Evolutionary conservation across 2,329 filamentous ascomycete species (phyloP).

Genomic region (Aspergillus latus): DNA sequence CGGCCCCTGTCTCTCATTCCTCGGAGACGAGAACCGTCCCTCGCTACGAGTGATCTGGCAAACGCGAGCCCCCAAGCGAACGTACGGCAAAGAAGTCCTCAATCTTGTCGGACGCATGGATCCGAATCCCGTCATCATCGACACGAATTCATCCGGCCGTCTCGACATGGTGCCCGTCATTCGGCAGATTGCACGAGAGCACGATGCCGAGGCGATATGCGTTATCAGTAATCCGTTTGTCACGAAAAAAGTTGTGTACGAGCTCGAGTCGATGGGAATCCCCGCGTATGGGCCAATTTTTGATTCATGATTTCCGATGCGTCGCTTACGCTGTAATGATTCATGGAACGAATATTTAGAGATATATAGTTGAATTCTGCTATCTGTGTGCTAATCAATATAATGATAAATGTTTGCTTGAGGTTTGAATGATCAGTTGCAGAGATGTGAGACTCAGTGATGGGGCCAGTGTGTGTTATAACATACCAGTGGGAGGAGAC

Average conservation of each 20-base stretch:
- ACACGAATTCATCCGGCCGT: constrained; percentile 61
- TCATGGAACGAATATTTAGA: too few relatives aligned
- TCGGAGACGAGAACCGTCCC: constrained; percentile 50
- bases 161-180: constrained; percentile 61
- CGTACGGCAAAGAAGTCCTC: constrained; percentile 61
- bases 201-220: constrained; percentile 65
- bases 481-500: too few relatives aligned
- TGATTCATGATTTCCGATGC: constrained; percentile 53
- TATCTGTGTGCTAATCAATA: too few relatives aligned
- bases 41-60: constrained; percentile 66
- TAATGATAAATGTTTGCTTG: too few relatives aligned
- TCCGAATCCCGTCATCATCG: constrained; percentile 64
- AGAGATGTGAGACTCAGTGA: too few relatives aligned
- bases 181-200: constrained; percentile 51
- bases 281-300: constrained; percentile 73
- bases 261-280: constrained; percentile 64
- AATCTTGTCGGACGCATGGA: constrained; percentile 59
- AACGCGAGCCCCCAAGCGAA: constrained; percentile 60
- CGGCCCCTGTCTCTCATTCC: constrained; percentile 64
- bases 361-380: too few relatives aligned
- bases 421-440: too few relatives aligned
- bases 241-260: constrained; percentile 68
- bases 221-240: constrained; percentile 70
- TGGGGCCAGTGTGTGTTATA: too few relatives aligned
- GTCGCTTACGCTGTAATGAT: neutral